A percentile compares a stretch with the other conserved stretches of the same genome.
Conservation (phyloP, 805 yeast genomes). For the Myxozyma melibiosi region DNA sequence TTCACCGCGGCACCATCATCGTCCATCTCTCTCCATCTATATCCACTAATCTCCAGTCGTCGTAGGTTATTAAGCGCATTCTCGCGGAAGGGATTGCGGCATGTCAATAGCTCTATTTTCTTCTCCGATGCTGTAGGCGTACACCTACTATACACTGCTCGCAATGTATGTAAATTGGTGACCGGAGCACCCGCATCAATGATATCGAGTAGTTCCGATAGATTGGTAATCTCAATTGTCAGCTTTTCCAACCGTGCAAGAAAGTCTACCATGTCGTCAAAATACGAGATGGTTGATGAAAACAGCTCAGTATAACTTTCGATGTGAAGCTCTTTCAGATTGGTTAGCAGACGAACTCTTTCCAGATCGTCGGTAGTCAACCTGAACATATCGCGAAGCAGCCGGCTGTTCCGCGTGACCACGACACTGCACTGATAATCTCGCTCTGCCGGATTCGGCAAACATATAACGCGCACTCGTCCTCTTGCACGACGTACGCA, state of each 20-base stretch:
- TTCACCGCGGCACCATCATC: background rate
- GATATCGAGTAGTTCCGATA: background rate
- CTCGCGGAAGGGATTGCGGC: constrained; percentile 4
- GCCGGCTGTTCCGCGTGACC: background rate
- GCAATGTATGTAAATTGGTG: background rate
- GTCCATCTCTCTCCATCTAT: constrained; percentile 3
- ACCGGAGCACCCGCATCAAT: background rate
- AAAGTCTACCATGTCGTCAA: constrained; percentile 1
- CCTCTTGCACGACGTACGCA: constrained; percentile 1
- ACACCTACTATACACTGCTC: background rate
- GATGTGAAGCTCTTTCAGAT: constrained; percentile 1
- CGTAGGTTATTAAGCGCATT: background rate
- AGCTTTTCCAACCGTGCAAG: background rate
- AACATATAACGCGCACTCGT: background rate
- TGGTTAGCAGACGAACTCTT: background rate
- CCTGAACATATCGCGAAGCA: background rate
- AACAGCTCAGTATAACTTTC: constrained; percentile 3
- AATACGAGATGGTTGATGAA: background rate
- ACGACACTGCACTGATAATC: background rate
- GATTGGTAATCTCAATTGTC: background rate
- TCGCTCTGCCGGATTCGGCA: background rate
- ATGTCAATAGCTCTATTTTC: background rate
- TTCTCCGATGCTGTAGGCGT: background rate
- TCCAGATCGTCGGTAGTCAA: constrained; percentile 4
- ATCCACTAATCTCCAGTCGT: background rate